A percentile compares a stretch with the other conserved stretches of the same genome.
phyloP scores from a whole-genome alignment of 1,284 basidiomycete species.

The Flammula alnicola region DNA sequence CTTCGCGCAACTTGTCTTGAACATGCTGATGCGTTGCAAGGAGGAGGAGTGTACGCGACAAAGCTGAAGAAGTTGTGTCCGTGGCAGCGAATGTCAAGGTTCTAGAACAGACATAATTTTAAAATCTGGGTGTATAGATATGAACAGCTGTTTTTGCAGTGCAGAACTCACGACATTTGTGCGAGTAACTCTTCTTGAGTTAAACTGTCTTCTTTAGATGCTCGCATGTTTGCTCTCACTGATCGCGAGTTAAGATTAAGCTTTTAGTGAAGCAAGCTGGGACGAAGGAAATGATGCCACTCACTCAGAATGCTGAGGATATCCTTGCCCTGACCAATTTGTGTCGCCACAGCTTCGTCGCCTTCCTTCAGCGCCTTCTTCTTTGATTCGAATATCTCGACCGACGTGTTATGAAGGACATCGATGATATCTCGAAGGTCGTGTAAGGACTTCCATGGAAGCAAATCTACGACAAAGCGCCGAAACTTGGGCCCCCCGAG shows the following conservation, averaged over 20 bases:
- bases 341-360: conserved; percentile 31
- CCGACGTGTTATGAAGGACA: conserved; percentile 39
- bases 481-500: conserved; percentile 41
- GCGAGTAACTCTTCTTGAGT: conserved; percentile 36
- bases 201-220: conserved; percentile 35
- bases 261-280: background rate
- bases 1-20: conserved; percentile 43
- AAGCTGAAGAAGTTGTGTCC: conserved; percentile 47
- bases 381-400: conserved; percentile 40
- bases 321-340: conserved; percentile 47
- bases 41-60: conserved; percentile 42
- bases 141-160: no score
- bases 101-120: conserved; percentile 24
- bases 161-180: conserved; percentile 44
- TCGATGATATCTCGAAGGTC: conserved; percentile 35
- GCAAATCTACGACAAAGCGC: conserved; percentile 34
- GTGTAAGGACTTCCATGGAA: conserved; percentile 40
- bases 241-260: background rate
- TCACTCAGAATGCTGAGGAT: conserved; percentile 51
- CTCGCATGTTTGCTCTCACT: conserved; percentile 40
- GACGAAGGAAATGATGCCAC: no score
- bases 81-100: conserved; percentile 49
- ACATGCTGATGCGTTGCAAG: conserved; percentile 39
- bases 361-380: conserved; percentile 32
- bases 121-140: background rate